Evolutionary conservation across 2,329 filamentous ascomycete species (phyloP).

Genomic region (Stagonosporopsis rhizophila): DNA sequence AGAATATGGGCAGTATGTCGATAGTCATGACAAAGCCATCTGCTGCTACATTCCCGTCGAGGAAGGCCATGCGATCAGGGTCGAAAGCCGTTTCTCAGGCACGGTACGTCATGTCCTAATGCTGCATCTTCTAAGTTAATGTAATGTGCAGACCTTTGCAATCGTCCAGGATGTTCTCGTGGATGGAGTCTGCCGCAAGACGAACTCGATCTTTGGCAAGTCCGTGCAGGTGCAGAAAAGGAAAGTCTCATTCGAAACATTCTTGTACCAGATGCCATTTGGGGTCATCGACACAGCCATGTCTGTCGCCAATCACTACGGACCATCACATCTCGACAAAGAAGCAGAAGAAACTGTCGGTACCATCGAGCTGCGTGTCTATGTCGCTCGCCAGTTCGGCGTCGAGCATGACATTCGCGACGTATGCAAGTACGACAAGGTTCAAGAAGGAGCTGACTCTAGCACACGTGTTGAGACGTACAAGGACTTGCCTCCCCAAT

Average conservation of each 20-base stretch:
- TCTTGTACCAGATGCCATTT: slow-evolving; percentile 25
- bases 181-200: slow-evolving; percentile 47
- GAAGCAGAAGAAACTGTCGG: slow-evolving; percentile 32
- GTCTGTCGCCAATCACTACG: slow-evolving; percentile 85
- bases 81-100: slow-evolving; percentile 44
- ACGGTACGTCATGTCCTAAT: slow-evolving; percentile 28
- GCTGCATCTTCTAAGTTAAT: background rate
- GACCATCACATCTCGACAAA: slow-evolving; percentile 4
- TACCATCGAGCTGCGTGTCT: slow-evolving; percentile 44
- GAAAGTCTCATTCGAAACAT: slow-evolving; percentile 30
- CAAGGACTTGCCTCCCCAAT: slow-evolving; percentile 29
- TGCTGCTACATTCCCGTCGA: slow-evolving; percentile 49
- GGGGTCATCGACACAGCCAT: slow-evolving; percentile 85
- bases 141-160: slow-evolving; percentile 24
- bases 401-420: slow-evolving; percentile 22
- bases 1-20: slow-evolving; percentile 46
- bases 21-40: slow-evolving; percentile 32
- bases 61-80: slow-evolving; percentile 38
- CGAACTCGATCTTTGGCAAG: slow-evolving; percentile 15
- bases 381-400: slow-evolving; percentile 30
- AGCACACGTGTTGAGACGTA: slow-evolving; percentile 11
- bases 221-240: slow-evolving; percentile 23
- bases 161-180: slow-evolving; percentile 47
- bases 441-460: background rate
- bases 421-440: slow-evolving; percentile 22